Percentiles rank a stretch among this genome's conserved stretches.
phyloP scores from a whole-genome alignment of 2,329 filamentous ascomycete genomes.

The Neofusicoccum sp. region DNA sequence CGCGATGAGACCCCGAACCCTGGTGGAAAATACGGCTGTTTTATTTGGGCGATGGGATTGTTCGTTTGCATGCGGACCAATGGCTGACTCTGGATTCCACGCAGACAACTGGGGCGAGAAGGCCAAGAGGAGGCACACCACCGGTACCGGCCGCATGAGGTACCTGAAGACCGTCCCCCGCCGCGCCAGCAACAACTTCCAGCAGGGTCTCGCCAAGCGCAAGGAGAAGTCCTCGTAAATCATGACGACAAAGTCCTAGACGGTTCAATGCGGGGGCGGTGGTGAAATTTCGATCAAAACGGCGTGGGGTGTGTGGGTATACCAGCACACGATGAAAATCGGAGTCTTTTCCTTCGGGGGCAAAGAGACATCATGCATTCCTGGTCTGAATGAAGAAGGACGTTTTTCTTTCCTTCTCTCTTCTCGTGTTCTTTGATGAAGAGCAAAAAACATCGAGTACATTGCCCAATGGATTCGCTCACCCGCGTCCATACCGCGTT shows the following conservation, averaged over 20 bases:
- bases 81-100: conserved; percentile 29
- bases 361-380: conserved; percentile 15
- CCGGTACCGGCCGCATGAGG: conserved; percentile 92
- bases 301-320: conserved; percentile 14
- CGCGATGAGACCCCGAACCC: background rate
- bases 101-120: conserved; percentile 99
- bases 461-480: conserved; percentile 18
- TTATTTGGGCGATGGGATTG: conserved; percentile 8
- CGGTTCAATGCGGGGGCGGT: conserved; percentile 1
- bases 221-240: conserved; percentile 19
- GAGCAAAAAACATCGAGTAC: conserved; percentile 17
- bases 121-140: conserved; percentile 99
- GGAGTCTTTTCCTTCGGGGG: conserved; percentile 16
- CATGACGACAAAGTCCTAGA: conserved; percentile 11
- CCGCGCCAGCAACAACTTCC: conserved; percentile 98
- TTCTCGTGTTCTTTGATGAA: conserved; percentile 13
- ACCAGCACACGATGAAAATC: conserved; percentile 8
- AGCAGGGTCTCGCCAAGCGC: conserved; percentile 81
- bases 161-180: conserved; percentile 90
- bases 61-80: background rate
- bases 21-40: conserved; percentile 5
- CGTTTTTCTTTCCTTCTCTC: background rate
- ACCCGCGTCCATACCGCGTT: background rate
- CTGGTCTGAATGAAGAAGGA: conserved; percentile 10
- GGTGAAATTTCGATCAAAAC: conserved; percentile 16